Evolutionary conservation across 1,284 basidiomycete genomes (phyloP).

Genomic region (Fomitiporia mediterranea): DNA sequence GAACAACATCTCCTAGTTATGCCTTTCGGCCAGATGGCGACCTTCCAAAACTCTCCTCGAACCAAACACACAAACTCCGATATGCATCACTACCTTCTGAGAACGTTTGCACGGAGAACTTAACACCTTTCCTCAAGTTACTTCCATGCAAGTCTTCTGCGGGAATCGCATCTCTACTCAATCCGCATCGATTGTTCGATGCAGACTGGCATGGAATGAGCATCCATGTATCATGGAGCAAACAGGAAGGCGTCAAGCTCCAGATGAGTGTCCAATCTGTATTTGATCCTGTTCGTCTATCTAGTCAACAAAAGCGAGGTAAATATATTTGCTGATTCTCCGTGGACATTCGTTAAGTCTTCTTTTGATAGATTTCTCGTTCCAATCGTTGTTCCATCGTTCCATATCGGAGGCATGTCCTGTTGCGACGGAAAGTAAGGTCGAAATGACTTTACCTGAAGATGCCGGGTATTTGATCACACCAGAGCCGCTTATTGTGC

Average conservation of each 20-base stretch:
- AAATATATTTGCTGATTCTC: slow-evolving; percentile 22
- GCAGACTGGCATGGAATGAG: slow-evolving; percentile 87
- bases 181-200: slow-evolving; percentile 83
- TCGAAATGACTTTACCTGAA: slow-evolving; percentile 46
- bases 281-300: slow-evolving; percentile 68
- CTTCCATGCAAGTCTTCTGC: slow-evolving; percentile 91
- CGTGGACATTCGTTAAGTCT: background rate
- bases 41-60: slow-evolving; percentile 46
- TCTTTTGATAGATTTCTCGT: slow-evolving; percentile 64
- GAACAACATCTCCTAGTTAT: slow-evolving; percentile 60
- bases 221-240: slow-evolving; percentile 64
- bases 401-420: slow-evolving; percentile 59
- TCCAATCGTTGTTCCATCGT: slow-evolving; percentile 70
- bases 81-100: slow-evolving; percentile 80
- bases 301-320: slow-evolving; percentile 54
- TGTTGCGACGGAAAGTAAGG: slow-evolving; percentile 47
- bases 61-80: slow-evolving; percentile 48
- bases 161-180: slow-evolving; percentile 82
- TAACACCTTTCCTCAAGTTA: slow-evolving; percentile 93
- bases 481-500: slow-evolving; percentile 44
- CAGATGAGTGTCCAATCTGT: slow-evolving; percentile 79
- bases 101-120: slow-evolving; percentile 92
- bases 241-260: slow-evolving; percentile 55
- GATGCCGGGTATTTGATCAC: slow-evolving; percentile 39
- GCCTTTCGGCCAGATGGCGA: slow-evolving; percentile 57